Percentiles rank a stretch among this genome's conserved stretches.
Conservation (phyloP, 2,329 filamentous ascomycete genomes). For the Colletotrichum musae region DNA sequence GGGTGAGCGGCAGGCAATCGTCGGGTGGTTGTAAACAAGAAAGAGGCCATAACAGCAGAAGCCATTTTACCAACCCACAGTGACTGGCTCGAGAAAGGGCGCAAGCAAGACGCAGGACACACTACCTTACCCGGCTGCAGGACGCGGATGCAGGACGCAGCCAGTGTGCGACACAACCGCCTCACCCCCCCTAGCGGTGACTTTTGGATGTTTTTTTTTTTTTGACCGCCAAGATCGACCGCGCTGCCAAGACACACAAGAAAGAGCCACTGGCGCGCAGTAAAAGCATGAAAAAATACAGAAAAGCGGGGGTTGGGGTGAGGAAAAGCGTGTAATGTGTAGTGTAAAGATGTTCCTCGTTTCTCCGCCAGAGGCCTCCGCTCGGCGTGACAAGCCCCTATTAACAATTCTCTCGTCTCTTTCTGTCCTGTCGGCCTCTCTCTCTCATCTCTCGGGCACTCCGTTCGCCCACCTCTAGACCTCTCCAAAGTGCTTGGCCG, state of each 20-base stretch:
- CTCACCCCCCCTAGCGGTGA: not conserved
- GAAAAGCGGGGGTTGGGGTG: slow-evolving; percentile 24
- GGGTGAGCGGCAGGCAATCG: not conserved
- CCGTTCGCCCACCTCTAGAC: slow-evolving; percentile 7
- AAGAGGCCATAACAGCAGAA: slow-evolving; percentile 5
- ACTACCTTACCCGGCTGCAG: slow-evolving; percentile 4
- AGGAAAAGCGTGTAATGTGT: slow-evolving; percentile 11
- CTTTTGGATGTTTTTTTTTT: not conserved
- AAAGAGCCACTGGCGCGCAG: slow-evolving; percentile 17
- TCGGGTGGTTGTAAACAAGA: not conserved
- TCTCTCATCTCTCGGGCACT: slow-evolving; percentile 6
- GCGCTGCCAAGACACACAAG: slow-evolving; percentile 19
- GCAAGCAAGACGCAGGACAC: slow-evolving; percentile 19
- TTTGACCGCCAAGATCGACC: slow-evolving; percentile 28
- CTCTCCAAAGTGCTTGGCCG: not conserved
- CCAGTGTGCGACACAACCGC: slow-evolving; percentile 16
- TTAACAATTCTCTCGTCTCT: slow-evolving; percentile 10
- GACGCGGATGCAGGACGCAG: slow-evolving; percentile 25
- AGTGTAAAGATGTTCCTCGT: slow-evolving; percentile 30
- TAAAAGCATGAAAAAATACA: slow-evolving; percentile 7
- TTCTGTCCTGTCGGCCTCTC: not conserved
- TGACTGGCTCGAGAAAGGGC: not conserved
- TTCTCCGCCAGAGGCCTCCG: slow-evolving; percentile 41
- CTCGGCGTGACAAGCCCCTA: slow-evolving; percentile 29
- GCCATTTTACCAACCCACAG: not conserved